Evolutionary conservation across 805 yeast species (phyloP).

Genomic region (Saturnispora halmiae): DNA sequence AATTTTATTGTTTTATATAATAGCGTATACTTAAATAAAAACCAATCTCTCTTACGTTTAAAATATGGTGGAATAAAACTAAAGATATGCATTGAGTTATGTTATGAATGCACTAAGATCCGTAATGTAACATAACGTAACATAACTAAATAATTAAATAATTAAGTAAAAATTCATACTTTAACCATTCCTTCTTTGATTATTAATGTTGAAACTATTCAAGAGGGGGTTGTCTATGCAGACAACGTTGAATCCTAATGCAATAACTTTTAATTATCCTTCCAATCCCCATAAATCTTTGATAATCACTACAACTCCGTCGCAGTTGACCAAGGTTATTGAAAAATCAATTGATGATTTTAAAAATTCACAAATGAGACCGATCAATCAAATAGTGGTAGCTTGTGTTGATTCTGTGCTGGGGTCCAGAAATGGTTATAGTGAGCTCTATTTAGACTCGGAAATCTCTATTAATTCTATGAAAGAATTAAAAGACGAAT

Average conservation of each 20-base stretch:
- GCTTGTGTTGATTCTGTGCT: slow-evolving; percentile 25
- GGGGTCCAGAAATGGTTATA: slow-evolving; percentile 19
- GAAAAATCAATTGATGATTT: slow-evolving; percentile 12
- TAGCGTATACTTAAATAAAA: not conserved
- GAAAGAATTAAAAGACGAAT: slow-evolving; percentile 11
- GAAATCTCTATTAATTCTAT: slow-evolving; percentile 13
- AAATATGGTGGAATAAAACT: not conserved
- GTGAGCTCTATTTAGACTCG: slow-evolving; percentile 24
- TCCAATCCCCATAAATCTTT: slow-evolving; percentile 16
- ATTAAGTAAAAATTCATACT: not conserved
- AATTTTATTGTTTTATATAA: slow-evolving; percentile 2
- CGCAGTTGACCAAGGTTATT: slow-evolving; percentile 18
- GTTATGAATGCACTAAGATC: too few species aligned
- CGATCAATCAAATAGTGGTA: slow-evolving; percentile 15
- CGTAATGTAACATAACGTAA: not conserved
- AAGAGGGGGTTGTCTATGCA: slow-evolving; percentile 10
- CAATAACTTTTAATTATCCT: slow-evolving; percentile 4
- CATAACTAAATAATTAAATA: too few species aligned
- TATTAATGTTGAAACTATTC: slow-evolving; percentile 7
- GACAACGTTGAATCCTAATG: slow-evolving; percentile 20
- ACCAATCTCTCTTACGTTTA: not conserved
- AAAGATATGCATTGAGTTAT: not conserved
- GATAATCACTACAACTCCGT: slow-evolving; percentile 25
- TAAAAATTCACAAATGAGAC: slow-evolving; percentile 4
- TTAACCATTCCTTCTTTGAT: not conserved